phyloP scores from a whole-genome alignment of 495 filamentous ascomycete genomes.

The Neurospora sp. region DNA sequence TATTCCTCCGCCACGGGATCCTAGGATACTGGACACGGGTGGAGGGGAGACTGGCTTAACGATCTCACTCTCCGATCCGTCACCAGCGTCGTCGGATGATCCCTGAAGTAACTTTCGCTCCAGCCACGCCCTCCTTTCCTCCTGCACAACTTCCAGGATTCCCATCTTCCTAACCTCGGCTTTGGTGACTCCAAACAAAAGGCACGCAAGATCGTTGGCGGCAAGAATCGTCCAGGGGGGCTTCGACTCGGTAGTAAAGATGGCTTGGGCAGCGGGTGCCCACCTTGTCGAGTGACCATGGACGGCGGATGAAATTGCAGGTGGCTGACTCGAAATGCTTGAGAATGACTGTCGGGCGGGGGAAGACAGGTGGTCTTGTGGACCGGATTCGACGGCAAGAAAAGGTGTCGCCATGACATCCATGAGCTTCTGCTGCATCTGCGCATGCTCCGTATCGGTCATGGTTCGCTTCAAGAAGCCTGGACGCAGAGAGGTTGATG shows the following conservation, averaged over 20 bases:
- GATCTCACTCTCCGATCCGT: constrained; percentile 32
- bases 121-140: constrained; percentile 83
- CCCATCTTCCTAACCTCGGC: constrained; percentile 90
- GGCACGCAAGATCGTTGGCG: constrained; percentile 93
- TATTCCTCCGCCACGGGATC: constrained; percentile 59
- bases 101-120: constrained; percentile 65
- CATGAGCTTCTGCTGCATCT: constrained; percentile 73
- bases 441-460: constrained; percentile 65
- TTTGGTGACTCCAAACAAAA: constrained; percentile 91
- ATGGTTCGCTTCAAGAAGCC: constrained; percentile 71
- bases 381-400: constrained; percentile 38
- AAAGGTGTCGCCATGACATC: constrained; percentile 86
- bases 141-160: constrained; percentile 86
- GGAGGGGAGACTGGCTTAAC: constrained; percentile 34
- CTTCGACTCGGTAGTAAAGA: constrained; percentile 84
- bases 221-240: constrained; percentile 91
- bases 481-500: constrained; percentile 49
- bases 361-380: constrained; percentile 31
- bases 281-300: constrained; percentile 84
- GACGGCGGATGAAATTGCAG: constrained; percentile 35
- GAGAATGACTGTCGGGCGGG: constrained; percentile 33
- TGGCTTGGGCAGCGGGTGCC: constrained; percentile 86
- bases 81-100: constrained; percentile 29
- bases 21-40: constrained; percentile 40
- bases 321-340: constrained; percentile 17